Base-by-base conservation (phyloP, 306 rosid genomes). In the Medicago ruthenica region DNA sequence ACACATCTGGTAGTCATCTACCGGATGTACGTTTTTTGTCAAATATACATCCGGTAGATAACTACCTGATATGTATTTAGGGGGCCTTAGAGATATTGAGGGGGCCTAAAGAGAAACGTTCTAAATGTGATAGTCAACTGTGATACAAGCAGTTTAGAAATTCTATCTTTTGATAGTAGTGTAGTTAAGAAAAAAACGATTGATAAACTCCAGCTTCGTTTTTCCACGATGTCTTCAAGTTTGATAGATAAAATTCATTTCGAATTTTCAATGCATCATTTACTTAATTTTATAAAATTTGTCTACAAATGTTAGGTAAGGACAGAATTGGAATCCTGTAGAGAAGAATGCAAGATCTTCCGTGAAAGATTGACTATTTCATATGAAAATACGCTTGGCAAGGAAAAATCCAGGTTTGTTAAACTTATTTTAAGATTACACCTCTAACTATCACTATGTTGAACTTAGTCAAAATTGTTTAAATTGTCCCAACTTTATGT, bases 281-380 rank as follows among this genome's bases (percentile, higher is more conserved):
- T 80, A 34, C 55, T 74, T 76, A 24, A 77, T 70, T 40, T 50
- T 66, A 75, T 71, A 68, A 21, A 48, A 57, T 51, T 61, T 67
- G 65, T 70, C 17, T 74, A 67, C 67, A 40, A 71, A 63, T 84
- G 70, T 51, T 24, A 93, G 98, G 90, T 88, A 74, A 87, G 82
- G 81, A 83, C 79, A 79, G 88, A 84, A 39, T 79, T 91, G 85
- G 91, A 89, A 60, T 86, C 88, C 22, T 76, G 71, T 79, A 82
- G 76, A 72, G 89, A 87, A 81, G 92, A 93, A 67, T 87, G 93
- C 77, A 70, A 62, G 77, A 66, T 42, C 15, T 88, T 85, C 53
- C 72, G 7, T 77, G 88, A 84, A 83, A 83, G 76, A 66, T 55
- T 81, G 60, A 76, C 79, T 64, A 51, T 59, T 63, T 83, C 76